A percentile compares a stretch with the other conserved stretches of the same genome.
Conservation (phyloP, 164 flowering plant species). For the Protea cynaroides region DNA sequence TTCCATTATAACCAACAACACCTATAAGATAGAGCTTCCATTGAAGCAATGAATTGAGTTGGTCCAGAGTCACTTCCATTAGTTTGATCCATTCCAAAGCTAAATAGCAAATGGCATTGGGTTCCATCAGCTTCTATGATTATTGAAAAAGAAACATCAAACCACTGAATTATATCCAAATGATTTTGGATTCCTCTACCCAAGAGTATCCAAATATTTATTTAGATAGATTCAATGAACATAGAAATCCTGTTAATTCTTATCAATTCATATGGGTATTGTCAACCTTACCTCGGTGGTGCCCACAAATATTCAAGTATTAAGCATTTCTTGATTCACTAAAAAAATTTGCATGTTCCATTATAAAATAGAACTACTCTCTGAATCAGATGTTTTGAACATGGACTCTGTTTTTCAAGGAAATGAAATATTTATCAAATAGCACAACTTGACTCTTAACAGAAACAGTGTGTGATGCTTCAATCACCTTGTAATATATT, state of each 20-base stretch:
- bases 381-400: neutral
- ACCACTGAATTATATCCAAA: too few species aligned
- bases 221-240: neutral
- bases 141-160: too few species aligned
- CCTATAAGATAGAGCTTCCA: too few species aligned
- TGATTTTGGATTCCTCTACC: too few species aligned
- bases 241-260: neutral
- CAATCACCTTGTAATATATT: neutral
- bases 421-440: neutral
- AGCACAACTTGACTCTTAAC: neutral
- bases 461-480: neutral
- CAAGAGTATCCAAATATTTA: too few species aligned
- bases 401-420: neutral
- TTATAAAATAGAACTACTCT: neutral
- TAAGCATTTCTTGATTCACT: neutral
- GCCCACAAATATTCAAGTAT: neutral
- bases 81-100: too few species aligned
- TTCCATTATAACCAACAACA: too few species aligned
- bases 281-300: neutral
- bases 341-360: neutral
- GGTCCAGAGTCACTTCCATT: too few species aligned
- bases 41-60: too few species aligned
- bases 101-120: too few species aligned
- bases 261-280: neutral
- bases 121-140: too few species aligned